Evolutionary conservation across 2,329 filamentous ascomycete species (phyloP), one percentile per base, ranked within the genome.

Genomic region (Pseudogymnoascus sp.): DNA sequence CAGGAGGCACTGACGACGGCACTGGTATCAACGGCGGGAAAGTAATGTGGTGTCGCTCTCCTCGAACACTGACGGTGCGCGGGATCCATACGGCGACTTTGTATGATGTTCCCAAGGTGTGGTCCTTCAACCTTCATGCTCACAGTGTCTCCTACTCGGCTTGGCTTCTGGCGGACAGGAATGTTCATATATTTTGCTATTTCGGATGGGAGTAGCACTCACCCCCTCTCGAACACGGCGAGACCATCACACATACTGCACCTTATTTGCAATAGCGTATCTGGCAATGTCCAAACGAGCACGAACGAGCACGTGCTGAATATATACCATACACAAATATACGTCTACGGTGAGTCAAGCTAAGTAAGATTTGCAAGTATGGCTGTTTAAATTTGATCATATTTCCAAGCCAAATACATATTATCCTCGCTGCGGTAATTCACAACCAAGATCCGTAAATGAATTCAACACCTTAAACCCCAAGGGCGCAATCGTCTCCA

Each of bases 391-490:
- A 12, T 55, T 33, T 33, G 8, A 33, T 19, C n/a, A 55, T 55
- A 55, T 55, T 33, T 55, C 45, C 26, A 33, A 33, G 3, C 6
- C n/a, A 55, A 31, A 55, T 55, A 55, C n/a, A 55, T 55, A 33
- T 55, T 26, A 55, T 33, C 45, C 45, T 14, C 45, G 26, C 26
- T 55, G 45, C 1, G 26, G 45, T 12, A 55, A 55, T 55, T 55
- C 45, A 55, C 45, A 55, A 8, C 45, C 45, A 31, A 55, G 45
- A 12, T 55, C 45, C 45, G 60, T 41, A 52, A 41, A 41, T 2
- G 41, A 61, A 41, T 61, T 41, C 60, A 37, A 11, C 12, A 60
- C 58, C 58, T 60, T 37, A 29, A 60, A 60, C 14, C 58, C 58
- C 12, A 60, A 11, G 12, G 58, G 58, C 33, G 58, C 37, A 14